Evolutionary conservation across 2,329 filamentous ascomycete genomes (phyloP).

Genomic region (Talaromyces sp.): DNA sequence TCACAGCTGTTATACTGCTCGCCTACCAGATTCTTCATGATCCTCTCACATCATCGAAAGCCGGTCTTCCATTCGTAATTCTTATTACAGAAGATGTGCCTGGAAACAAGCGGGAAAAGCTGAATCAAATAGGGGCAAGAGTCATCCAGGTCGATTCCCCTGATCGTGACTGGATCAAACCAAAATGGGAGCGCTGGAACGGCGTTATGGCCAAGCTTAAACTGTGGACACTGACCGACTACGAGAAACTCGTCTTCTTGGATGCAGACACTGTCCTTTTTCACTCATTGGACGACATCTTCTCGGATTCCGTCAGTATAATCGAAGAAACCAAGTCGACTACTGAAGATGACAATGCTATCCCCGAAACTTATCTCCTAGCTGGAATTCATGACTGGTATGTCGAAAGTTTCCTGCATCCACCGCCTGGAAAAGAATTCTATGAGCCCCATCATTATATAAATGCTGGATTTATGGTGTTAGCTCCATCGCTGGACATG

Average conservation of each 20-base stretch:
- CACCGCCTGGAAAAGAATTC: not conserved
- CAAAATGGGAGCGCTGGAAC: not conserved
- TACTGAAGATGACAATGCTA: not conserved
- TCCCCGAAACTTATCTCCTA: not conserved
- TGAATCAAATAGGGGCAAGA: not conserved
- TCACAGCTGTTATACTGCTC: not conserved
- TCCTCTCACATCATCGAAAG: not conserved
- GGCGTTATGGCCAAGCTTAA: not conserved
- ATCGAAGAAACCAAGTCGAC: not conserved
- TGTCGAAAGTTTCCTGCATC: not conserved
- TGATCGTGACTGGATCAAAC: not conserved
- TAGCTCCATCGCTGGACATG: not conserved
- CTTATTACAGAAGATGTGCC: not conserved
- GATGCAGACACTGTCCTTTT: slow-evolving; percentile 11
- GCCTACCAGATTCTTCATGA: not conserved
- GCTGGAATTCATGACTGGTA: not conserved
- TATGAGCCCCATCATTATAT: not conserved
- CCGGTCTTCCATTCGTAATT: not conserved
- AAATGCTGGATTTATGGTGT: not conserved
- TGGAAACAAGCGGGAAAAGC: not conserved
- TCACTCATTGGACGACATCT: slow-evolving; percentile 7
- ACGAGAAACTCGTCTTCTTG: slow-evolving; percentile 12
- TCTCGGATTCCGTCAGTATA: not conserved
- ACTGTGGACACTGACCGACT: slow-evolving; percentile 3
- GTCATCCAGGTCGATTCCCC: not conserved